A percentile compares a stretch with the other conserved stretches of the same genome.
phyloP scores from a whole-genome alignment of 2,329 filamentous ascomycete genomes.

The Fusarium keratoplasticum region DNA sequence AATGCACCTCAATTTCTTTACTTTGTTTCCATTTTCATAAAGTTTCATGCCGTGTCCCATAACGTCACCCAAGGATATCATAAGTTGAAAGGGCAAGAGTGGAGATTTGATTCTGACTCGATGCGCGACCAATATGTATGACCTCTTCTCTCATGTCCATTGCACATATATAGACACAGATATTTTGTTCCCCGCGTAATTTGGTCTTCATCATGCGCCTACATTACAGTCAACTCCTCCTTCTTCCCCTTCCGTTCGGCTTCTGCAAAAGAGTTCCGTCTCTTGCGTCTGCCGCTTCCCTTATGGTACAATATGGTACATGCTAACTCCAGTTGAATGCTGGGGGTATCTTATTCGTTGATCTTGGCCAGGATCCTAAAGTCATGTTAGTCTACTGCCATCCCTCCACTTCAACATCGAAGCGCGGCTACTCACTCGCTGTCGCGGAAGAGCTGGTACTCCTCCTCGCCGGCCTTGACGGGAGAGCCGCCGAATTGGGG shows the following conservation, averaged over 20 bases:
- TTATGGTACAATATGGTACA: conserved; percentile 54
- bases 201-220: conserved; percentile 37
- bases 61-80: not conserved
- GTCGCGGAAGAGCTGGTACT: conserved; percentile 96
- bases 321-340: conserved; percentile 32
- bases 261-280: conserved; percentile 22
- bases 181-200: conserved; percentile 20
- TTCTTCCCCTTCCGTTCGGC: conserved; percentile 15
- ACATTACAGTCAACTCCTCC: conserved; percentile 38
- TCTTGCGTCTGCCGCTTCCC: conserved; percentile 32
- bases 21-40: not conserved
- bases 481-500: conserved; percentile 96
- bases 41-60: not conserved
- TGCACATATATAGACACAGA: conserved; percentile 20
- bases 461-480: conserved; percentile 97
- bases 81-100: conserved; percentile 43
- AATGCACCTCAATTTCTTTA: not conserved
- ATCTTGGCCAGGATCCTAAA: conserved; percentile 96
- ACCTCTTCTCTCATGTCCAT: conserved; percentile 12
- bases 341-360: conserved; percentile 76
- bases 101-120: conserved; percentile 46
- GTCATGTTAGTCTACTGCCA: conserved; percentile 26
- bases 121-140: conserved; percentile 37
- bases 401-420: not conserved
- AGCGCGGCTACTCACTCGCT: conserved; percentile 85